Base-by-base conservation (phyloP, 2,329 filamentous ascomycete genomes). In the Clarireedia monteithiana region DNA sequence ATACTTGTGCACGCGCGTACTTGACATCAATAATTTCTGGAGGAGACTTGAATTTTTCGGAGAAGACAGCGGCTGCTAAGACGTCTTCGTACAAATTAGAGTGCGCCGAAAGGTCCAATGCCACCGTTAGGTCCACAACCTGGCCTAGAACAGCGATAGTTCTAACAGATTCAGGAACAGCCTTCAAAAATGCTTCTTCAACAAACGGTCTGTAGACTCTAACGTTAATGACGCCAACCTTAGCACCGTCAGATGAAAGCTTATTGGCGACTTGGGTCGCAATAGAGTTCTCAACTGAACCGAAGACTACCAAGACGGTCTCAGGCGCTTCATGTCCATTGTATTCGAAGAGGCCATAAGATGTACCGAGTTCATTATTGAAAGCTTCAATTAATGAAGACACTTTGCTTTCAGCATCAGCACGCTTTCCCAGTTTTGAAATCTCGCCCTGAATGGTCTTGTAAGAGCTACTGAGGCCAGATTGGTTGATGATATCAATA, bases 1-100 rank as follows among this genome's bases (percentile, higher is more conserved):
- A 72, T 6, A 72, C 68, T 59, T 83, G 76, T 14, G 79, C 75
- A 52, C 90, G 85, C 14, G 91, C 80, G 72, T 99, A 99, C 77
- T 99, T 99, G 73, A 94, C 77, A 66, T 99, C 94, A 24, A 85
- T 74, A 12, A 95, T 84, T 42, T 79, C 73, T 3, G 84, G 89
- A 53, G 79, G 73, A 50, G 80, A 73, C 52, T 80, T 74, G 70
- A 84, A 85, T 66, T 82, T 81, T 64, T 81, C 79, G 23, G 87
- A 85, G 71, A 97, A 96, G 39, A 88, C 83, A 52, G 95, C 77
- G 20, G 92, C 82, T 7, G 91, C 88, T 54, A 97, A 77, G 4
- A 97, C 89, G 70, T 99, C 94, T n/a, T 86, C 84, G 71, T 92
- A 96, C 3, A 99, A 82, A 17, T 82, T 81, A n/a, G 94, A 97